Evolutionary conservation across 1,284 basidiomycete species (phyloP).

Genomic region (Lignosus rhinocerotis): DNA sequence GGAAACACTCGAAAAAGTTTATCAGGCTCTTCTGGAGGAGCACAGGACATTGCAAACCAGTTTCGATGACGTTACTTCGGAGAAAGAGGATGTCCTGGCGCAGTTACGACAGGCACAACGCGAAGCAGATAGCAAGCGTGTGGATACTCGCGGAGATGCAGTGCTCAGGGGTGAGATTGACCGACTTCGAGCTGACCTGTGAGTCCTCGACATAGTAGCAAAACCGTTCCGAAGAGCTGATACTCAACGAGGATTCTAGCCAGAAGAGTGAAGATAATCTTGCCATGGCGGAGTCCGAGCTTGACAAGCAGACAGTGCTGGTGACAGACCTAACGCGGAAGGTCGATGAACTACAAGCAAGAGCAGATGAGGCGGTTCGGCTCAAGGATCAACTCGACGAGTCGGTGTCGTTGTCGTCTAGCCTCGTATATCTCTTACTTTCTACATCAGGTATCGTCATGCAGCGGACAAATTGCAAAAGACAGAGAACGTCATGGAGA

Average conservation of each 20-base stretch:
- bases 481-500: conserved; percentile 97
- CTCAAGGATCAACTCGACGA: conserved; percentile 96
- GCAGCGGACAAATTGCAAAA: conserved; percentile 90
- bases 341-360: conserved; percentile 79
- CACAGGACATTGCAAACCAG: conserved; percentile 72
- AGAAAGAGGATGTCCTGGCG: conserved; percentile 69
- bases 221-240: conserved; percentile 19
- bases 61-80: conserved; percentile 67
- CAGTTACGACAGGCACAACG: conserved; percentile 58
- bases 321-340: conserved; percentile 76
- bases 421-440: background rate
- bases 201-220: conserved; percentile 38
- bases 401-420: conserved; percentile 43
- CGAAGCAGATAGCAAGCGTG: conserved; percentile 53
- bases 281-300: conserved; percentile 73
- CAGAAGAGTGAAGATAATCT: conserved; percentile 91
- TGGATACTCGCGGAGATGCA: conserved; percentile 69
- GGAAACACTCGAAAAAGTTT: conserved; percentile 78
- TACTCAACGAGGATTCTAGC: conserved; percentile 46
- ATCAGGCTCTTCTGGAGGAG: conserved; percentile 74
- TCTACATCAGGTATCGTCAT: conserved; percentile 70
- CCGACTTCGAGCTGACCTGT: conserved; percentile 77
- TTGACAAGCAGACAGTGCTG: conserved; percentile 72
- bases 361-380: conserved; percentile 75
- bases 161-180: conserved; percentile 80